Conservation (phyloP, 345 rosid species). For the Murraya koenigii region DNA sequence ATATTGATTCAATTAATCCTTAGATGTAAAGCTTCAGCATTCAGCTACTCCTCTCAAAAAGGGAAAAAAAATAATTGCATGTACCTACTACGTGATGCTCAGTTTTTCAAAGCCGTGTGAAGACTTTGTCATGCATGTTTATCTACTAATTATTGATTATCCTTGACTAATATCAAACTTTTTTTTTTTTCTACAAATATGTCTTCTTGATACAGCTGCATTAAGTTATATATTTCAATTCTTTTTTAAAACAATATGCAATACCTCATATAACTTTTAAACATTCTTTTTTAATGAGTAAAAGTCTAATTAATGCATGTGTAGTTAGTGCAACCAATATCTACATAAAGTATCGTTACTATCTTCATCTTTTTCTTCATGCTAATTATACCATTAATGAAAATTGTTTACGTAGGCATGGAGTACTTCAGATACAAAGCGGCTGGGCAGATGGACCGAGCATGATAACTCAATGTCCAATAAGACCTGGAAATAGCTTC, state of each 20-base stretch:
- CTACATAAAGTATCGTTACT: background rate
- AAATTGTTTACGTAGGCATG: slow-evolving; percentile 57
- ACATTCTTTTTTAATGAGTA: too few species aligned
- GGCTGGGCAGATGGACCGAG: slow-evolving; percentile 87
- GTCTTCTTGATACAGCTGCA: too few species aligned
- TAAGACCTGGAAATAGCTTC: slow-evolving; percentile 55
- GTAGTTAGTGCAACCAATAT: too few species aligned
- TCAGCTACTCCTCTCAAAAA: too few species aligned
- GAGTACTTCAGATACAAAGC: slow-evolving; percentile 57
- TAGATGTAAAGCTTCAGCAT: background rate
- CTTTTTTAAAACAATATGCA: background rate
- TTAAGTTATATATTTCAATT: too few species aligned
- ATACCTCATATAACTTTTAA: too few species aligned
- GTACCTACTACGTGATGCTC: background rate
- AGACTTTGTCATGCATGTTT: background rate
- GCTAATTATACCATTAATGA: background rate
- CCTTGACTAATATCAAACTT: background rate
- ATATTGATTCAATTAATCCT: background rate
- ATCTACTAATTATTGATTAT: background rate
- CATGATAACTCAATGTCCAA: slow-evolving; percentile 85
- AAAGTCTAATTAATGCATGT: too few species aligned
- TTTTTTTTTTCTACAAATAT: too few species aligned
- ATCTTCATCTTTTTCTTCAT: background rate
- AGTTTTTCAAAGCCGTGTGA: background rate
- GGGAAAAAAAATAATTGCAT: too few species aligned